Base-by-base conservation (phyloP, 106 monocot species). In the Agapanthus africanus region DNA sequence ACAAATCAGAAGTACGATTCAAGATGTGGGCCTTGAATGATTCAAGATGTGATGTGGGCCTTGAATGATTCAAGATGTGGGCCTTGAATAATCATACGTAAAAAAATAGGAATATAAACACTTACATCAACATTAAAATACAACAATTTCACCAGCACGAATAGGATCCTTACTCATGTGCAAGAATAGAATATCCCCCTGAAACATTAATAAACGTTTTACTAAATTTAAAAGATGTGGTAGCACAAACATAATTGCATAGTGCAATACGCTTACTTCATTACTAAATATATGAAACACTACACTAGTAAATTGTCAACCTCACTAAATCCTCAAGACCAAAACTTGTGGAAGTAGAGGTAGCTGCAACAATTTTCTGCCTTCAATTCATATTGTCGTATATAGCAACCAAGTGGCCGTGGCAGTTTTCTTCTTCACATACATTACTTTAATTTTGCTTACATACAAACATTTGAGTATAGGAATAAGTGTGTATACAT, bases 171-270 rank as follows among this genome's bases (percentile, higher is more conserved):
- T 77, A 44, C 70, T 79, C 82, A 79, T 80, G 70, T 77, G 79
- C 65, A 86, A 67, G 64, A 82, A 86, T 35, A 86, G 54, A 59
- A 87, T 74, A 80, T 87, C 82, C 37, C 86, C 86, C 86, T 86
- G 42, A 57, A 79, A 77, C 36, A 42, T 33, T 22, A 65, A 30
- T 27, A 59, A 56, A 59, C 36, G 68, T 34, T 61, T 71, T 19
- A 71, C 2, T 42, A 30, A 71, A 62, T 62, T 39, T 38, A 61
- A 71, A 44, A 46, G 30, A 61, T 23, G 4, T 22, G 23, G 23
- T 35, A 61, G 18, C 61, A 61, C 33, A 4, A 61, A 61, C 32
- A 35, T 35, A 44, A 44, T 44, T 25, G 10, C 2, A 7, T n/a
- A n/a, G n/a, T n/a, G n/a, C 10, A 56, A 28, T 56, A n/a, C n/a